Evolutionary conservation across 2,329 filamentous ascomycete genomes (phyloP).

Genomic region (Ascochyta rabiei): DNA sequence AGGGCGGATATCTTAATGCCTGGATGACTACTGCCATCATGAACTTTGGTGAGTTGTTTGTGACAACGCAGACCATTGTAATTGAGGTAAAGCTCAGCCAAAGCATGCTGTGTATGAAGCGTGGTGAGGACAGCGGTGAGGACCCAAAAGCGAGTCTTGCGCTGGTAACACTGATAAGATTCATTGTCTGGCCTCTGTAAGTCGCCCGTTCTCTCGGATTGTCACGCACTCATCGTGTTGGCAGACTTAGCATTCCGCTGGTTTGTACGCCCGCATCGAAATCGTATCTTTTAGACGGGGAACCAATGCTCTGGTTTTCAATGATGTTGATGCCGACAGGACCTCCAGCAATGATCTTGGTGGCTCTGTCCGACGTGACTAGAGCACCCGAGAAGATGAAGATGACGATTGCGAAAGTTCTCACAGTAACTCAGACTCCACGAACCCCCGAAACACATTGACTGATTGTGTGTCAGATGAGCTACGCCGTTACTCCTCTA

Average conservation of each 20-base stretch:
- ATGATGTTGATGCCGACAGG: constrained; percentile 66
- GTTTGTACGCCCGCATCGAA: not conserved
- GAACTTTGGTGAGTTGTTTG: not conserved
- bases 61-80: not conserved
- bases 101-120: not conserved
- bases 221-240: too few relatives aligned
- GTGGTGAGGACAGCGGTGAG: not conserved
- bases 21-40: constrained; percentile 61
- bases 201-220: not conserved
- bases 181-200: not conserved
- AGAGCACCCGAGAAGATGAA: constrained; percentile 50
- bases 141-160: not conserved
- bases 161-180: not conserved
- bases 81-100: not conserved
- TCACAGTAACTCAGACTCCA: not conserved
- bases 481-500: not conserved
- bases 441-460: not conserved
- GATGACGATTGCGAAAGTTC: not conserved
- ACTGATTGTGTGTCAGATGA: not conserved
- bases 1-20: constrained; percentile 66
- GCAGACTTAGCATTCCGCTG: not conserved
- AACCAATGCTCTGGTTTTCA: constrained; percentile 66
- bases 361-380: constrained; percentile 58
- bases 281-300: not conserved
- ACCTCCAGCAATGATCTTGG: constrained; percentile 60